These are phyloP conservation scores for Suillus paluster DNA, from an alignment of 768 basidiomycete species.

Conservation along the genomic window DNA sequence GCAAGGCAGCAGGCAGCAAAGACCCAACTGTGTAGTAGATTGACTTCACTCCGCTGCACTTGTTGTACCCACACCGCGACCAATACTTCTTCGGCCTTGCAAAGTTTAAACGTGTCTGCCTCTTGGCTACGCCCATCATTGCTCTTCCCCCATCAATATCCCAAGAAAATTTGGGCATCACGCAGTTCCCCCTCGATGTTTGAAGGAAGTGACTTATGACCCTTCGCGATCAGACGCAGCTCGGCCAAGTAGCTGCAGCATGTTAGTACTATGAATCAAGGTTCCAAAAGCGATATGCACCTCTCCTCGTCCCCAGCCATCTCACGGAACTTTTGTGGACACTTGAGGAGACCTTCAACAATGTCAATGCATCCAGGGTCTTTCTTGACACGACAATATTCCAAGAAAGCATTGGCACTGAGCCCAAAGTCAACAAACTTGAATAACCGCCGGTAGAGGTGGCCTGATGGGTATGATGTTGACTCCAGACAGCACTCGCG, in stretches of 20 bases:
- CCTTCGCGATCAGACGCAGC: conserved; percentile 79
- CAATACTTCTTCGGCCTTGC: conserved; percentile 65
- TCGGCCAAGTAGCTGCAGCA: conserved; percentile 72
- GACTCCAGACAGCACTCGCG: conserved; percentile 65
- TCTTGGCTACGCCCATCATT: conserved; percentile 2
- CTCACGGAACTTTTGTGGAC: conserved; percentile 69
- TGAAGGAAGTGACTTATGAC: conserved; percentile 52
- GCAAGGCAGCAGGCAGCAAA: too few relatives aligned
- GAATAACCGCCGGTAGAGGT: conserved; percentile 67
- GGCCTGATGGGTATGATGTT: conserved; percentile 29
- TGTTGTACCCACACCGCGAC: too few relatives aligned
- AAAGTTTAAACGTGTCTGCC: conserved; percentile 60
- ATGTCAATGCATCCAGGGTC: conserved; percentile 84
- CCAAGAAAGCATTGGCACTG: conserved; percentile 77
- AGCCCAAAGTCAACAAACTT: conserved; percentile 83
- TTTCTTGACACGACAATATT: conserved; percentile 80
- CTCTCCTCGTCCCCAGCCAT: conserved; percentile 60
- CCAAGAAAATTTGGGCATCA: conserved; percentile 68
- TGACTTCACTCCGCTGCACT: too few relatives aligned
- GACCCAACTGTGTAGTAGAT: too few relatives aligned
- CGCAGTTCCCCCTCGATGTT: conserved; percentile 57
- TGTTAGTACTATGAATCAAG: conserved; percentile 7
- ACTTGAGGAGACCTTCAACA: conserved; percentile 61
- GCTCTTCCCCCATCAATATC: conserved; percentile 48
- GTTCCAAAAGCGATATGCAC: conserved; percentile 41